Conservation (phyloP, 257 asterid species). For the Coffea eugenioides region DNA sequence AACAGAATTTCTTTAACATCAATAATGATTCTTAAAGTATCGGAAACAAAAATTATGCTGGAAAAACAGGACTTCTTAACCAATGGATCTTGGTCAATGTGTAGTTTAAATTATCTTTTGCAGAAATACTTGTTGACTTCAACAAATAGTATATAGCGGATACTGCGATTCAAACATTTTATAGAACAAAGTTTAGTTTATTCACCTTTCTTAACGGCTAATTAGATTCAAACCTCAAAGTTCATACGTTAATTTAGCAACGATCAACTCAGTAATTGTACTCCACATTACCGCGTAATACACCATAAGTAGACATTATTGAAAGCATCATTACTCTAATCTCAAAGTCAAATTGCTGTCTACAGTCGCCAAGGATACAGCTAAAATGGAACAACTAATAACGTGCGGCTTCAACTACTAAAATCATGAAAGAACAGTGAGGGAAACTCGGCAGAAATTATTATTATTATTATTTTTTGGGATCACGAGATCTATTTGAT, state of each 20-base stretch:
- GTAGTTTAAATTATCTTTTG: background rate
- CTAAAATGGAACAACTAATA: background rate
- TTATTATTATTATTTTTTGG: background rate
- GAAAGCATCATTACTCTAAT: background rate
- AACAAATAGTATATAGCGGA: background rate
- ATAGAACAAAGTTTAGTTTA: background rate
- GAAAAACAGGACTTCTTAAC: background rate
- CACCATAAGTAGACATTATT: background rate
- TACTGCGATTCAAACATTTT: background rate
- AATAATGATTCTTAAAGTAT: too few relatives aligned
- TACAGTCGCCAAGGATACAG: background rate
- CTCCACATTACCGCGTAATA: background rate
- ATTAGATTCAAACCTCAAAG: constrained; percentile 1
- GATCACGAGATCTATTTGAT: background rate
- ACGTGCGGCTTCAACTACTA: background rate
- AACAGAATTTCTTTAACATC: too few relatives aligned
- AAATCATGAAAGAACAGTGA: background rate
- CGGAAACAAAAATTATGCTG: background rate
- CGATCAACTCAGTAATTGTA: background rate
- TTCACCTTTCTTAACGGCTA: background rate
- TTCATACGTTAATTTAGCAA: background rate
- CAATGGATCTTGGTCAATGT: background rate
- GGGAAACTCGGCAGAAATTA: background rate
- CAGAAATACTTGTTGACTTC: background rate
- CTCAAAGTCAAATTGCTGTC: constrained; percentile 10